Evolutionary conservation across 2,329 filamentous ascomycete species (phyloP).

Genomic region (Exophiala oligosperma): DNA sequence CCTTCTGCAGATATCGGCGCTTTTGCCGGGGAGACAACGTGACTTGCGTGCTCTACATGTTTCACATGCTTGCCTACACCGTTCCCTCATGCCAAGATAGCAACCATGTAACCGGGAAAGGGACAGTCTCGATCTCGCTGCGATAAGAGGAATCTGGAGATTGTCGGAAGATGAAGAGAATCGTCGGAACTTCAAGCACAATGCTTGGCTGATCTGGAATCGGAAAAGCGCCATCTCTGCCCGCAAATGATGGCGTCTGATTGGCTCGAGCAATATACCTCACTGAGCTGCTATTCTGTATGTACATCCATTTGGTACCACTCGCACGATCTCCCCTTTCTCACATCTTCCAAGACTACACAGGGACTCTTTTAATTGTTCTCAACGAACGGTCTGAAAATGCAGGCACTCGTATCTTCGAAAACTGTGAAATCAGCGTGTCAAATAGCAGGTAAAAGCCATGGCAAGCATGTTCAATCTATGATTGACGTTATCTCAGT

Average conservation of each 20-base stretch:
- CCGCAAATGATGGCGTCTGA: slow-evolving; percentile 1
- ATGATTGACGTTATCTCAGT: neutral
- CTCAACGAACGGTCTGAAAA: too few relatives aligned
- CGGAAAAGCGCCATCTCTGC: neutral
- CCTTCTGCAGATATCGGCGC: slow-evolving; percentile 12
- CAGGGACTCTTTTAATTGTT: too few relatives aligned
- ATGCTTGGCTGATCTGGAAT: neutral
- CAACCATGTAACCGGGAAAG: neutral
- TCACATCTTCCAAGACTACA: too few relatives aligned
- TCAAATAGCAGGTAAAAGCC: neutral
- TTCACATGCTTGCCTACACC: slow-evolving; percentile 18
- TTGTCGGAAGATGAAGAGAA: slow-evolving; percentile 4
- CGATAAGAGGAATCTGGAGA: neutral
- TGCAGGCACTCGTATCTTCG: neutral
- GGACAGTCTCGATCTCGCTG: neutral
- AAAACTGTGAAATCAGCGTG: neutral
- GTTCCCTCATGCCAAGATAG: slow-evolving; percentile 6
- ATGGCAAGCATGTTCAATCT: neutral
- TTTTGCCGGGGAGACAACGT: slow-evolving; percentile 13
- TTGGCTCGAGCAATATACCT: slow-evolving; percentile 4
- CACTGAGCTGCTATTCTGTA: too few relatives aligned
- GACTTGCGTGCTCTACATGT: slow-evolving; percentile 19
- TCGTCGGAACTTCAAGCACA: neutral
- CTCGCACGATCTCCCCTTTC: too few relatives aligned
- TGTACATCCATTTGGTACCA: too few relatives aligned